Conservation (phyloP, 768 basidiomycete species). For the Tylopilus cervinicoccineus region DNA sequence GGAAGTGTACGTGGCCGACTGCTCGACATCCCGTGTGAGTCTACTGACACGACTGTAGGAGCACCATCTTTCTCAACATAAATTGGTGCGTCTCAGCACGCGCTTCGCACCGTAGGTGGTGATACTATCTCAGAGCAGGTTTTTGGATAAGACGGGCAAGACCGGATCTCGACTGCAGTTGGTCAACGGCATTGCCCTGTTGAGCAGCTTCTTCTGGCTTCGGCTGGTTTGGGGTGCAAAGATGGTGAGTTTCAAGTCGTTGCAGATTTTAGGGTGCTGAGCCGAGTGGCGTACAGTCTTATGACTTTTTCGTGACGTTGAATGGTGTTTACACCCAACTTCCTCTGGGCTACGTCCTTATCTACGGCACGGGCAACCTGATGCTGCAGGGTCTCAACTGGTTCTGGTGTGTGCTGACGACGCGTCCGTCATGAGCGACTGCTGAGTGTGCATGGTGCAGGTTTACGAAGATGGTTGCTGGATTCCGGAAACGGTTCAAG, state of each 20-base stretch:
- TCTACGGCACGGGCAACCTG: conserved; percentile 58
- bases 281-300: conserved; percentile 43
- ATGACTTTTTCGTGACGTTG: conserved; percentile 61
- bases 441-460: conserved; percentile 22
- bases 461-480: conserved; percentile 72
- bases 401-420: conserved; percentile 57
- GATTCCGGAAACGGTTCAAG: conserved; percentile 60
- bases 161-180: conserved; percentile 67
- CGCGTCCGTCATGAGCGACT: not conserved
- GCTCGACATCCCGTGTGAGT: not conserved
- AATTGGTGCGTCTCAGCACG: conserved; percentile 57
- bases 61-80: conserved; percentile 84
- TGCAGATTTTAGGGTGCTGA: conserved; percentile 1
- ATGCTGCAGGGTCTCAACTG: conserved; percentile 71
- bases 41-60: conserved; percentile 36
- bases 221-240: conserved; percentile 69
- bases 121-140: conserved; percentile 38
- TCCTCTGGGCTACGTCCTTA: conserved; percentile 44
- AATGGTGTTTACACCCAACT: conserved; percentile 51
- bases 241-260: conserved; percentile 23
- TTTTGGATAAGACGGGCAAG: conserved; percentile 70
- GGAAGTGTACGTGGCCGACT: conserved; percentile 56
- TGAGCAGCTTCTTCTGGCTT: conserved; percentile 64
- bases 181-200: conserved; percentile 66
- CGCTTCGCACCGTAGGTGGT: not conserved